Base-by-base conservation (phyloP, 1,284 basidiomycete genomes). In the Rhizoctonia solani region DNA sequence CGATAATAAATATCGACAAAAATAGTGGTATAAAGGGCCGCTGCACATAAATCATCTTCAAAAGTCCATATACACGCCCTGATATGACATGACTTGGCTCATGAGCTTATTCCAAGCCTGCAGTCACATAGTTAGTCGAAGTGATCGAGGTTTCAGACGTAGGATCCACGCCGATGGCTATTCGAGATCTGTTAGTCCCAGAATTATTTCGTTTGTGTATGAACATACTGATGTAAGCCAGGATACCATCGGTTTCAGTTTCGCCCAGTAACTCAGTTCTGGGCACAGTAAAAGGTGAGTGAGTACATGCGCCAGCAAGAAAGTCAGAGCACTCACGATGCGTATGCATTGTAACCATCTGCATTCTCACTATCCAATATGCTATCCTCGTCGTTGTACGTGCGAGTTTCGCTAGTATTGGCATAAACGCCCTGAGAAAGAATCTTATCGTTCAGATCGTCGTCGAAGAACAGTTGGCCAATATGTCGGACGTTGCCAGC, bases 391-490 rank as follows among this genome's bases (percentile, higher is more conserved):
- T 46, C 46, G 69, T 77, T 77, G 50, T 67, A 55, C 4, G 72
- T 74, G 2, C 76, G 68, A 13, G 30, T 69, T 46, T 74, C 73
- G 3, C 66, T 73, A 61, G 75, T 76, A 9, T 66, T 52, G 16
- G 50, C 72, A 69, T 77, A 77, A 9, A 74, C 74, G 8, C 53
- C 46, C 9, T 68, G 65, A 1, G 67, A 66, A 50, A 73, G 76
- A 59, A 80, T 75, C 68, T 74, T 55, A 70, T 77, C 73, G 72
- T 85, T 86, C 66, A 85, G 77, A 3, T 81, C 80, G 69, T 87
- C 86, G 42, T 85, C 83, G 68, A 87, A 86, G 79, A 87, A 87
- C 75, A 85, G 85, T 72, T 87, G 86, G 0, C 85, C 86, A 16
- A 81, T 79, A 74, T 87, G 84, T 0, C 76, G 75, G 1, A 85